Conservation (phyloP, 116 monocot genomes). For the Zostera marina region DNA sequence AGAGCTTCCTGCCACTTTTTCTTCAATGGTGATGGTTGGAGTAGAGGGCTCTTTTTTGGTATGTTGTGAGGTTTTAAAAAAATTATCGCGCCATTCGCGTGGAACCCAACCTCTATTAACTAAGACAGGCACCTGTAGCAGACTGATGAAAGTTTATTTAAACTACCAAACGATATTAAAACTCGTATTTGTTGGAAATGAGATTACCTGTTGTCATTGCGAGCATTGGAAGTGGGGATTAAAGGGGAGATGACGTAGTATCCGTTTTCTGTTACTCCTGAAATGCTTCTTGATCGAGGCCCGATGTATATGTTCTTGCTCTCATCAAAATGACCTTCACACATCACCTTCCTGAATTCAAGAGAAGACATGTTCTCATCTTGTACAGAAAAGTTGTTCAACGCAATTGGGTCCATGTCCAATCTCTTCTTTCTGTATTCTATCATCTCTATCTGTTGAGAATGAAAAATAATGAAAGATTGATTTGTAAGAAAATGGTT, state of each 20-base stretch:
- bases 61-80: constrained; percentile 12
- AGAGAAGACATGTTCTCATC: constrained; percentile 16
- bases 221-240: constrained; percentile 24
- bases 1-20: constrained; percentile 6
- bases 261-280: constrained; percentile 91
- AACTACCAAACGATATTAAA: not conserved
- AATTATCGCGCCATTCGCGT: constrained; percentile 41
- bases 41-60: constrained; percentile 8
- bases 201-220: constrained; percentile 32
- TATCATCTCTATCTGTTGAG: constrained; percentile 70
- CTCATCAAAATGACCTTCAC: constrained; percentile 75
- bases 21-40: constrained; percentile 3
- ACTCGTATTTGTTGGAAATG: not conserved
- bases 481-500: not conserved
- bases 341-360: constrained; percentile 71
- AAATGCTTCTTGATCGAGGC: constrained; percentile 89
- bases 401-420: constrained; percentile 67
- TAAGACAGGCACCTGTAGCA: constrained; percentile 46
- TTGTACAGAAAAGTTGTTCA: constrained; percentile 20
- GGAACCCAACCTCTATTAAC: constrained; percentile 96
- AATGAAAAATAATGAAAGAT: constrained; percentile 3
- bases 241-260: constrained; percentile 83
- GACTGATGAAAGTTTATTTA: no score
- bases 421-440: constrained; percentile 73
- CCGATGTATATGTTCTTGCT: constrained; percentile 61